These are phyloP conservation scores for Fusarium napiforme DNA, from an alignment of 2,329 filamentous ascomycete species.

Conservation along the genomic window DNA sequence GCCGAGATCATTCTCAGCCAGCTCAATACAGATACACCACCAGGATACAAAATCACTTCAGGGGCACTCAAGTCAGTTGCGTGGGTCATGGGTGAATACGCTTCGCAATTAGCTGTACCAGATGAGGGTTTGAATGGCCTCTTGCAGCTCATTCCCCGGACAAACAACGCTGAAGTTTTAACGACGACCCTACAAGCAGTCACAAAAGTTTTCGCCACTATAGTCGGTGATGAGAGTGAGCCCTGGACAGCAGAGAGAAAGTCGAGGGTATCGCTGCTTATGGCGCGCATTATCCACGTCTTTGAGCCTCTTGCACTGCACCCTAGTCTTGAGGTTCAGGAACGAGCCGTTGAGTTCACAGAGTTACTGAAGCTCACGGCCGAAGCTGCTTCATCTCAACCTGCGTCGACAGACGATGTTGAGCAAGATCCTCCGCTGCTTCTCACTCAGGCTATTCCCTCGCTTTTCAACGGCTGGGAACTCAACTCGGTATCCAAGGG, in stretches of 20 bases:
- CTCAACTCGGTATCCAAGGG: slow-evolving; percentile 88
- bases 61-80: slow-evolving; percentile 79
- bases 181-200: slow-evolving; percentile 84
- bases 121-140: slow-evolving; percentile 79
- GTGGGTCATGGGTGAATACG: slow-evolving; percentile 92
- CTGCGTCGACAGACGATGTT: slow-evolving; percentile 62
- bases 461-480: slow-evolving; percentile 85
- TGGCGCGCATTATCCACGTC: slow-evolving; percentile 84
- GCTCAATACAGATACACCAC: slow-evolving; percentile 61
- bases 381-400: slow-evolving; percentile 79
- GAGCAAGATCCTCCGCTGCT: slow-evolving; percentile 80
- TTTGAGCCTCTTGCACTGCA: slow-evolving; percentile 83
- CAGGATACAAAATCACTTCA: slow-evolving; percentile 66
- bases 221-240: slow-evolving; percentile 72
- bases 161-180: slow-evolving; percentile 73
- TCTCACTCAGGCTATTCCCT: slow-evolving; percentile 89
- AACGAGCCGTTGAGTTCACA: slow-evolving; percentile 90
- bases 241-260: slow-evolving; percentile 80
- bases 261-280: slow-evolving; percentile 78
- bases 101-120: slow-evolving; percentile 74
- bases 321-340: slow-evolving; percentile 92
- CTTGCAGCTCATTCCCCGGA: slow-evolving; percentile 71
- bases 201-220: slow-evolving; percentile 82
- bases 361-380: slow-evolving; percentile 88
- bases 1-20: slow-evolving; percentile 79